phyloP scores from a whole-genome alignment of 2,329 filamentous ascomycete species.

The Cercospora sp. region DNA sequence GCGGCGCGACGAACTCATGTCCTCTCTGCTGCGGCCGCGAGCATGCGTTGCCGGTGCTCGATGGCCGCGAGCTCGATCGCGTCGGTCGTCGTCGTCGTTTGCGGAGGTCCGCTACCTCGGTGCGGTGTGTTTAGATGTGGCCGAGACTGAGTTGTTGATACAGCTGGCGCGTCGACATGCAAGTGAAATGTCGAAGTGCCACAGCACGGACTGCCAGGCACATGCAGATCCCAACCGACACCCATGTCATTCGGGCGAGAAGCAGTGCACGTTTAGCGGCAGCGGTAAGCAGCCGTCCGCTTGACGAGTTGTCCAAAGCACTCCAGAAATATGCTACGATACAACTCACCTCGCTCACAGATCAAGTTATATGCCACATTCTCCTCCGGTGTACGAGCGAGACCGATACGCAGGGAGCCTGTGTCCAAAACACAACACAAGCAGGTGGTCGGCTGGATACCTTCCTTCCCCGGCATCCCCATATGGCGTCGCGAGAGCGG shows the following conservation, averaged over 20 bases:
- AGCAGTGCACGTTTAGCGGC: not conserved
- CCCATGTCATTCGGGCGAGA: not conserved
- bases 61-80: not conserved
- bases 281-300: not conserved
- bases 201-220: conserved; percentile 5
- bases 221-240: conserved; percentile 8
- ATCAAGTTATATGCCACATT: not conserved
- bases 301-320: not conserved
- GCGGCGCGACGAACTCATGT: conserved; percentile 12
- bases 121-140: not conserved
- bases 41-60: not conserved
- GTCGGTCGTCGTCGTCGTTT: not conserved
- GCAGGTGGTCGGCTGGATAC: not conserved
- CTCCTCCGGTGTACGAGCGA: not conserved
- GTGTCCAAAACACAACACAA: not conserved
- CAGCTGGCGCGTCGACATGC: not conserved
- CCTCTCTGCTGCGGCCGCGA: not conserved
- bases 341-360: not conserved
- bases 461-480: not conserved
- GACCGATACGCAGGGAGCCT: not conserved
- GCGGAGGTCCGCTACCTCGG: not conserved
- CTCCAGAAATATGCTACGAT: not conserved
- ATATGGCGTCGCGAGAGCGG: not conserved
- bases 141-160: not conserved
- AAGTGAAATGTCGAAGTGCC: not conserved